These are phyloP conservation scores for Paxillus involutus DNA, from an alignment of 768 basidiomycete genomes.

Conservation along the genomic window DNA sequence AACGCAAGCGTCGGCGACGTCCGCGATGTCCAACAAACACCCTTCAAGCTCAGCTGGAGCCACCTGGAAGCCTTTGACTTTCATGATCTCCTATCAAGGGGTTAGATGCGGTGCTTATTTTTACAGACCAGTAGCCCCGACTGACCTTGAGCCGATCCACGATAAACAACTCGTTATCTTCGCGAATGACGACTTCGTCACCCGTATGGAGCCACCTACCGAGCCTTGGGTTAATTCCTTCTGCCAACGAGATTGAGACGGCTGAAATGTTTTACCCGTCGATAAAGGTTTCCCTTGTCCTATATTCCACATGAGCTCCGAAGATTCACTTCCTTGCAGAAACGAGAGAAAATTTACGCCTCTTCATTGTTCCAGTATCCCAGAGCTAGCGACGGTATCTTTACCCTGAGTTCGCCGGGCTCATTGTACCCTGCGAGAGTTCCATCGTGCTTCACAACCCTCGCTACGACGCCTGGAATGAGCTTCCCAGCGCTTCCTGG, in stretches of 20 bases:
- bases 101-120: slow-evolving; percentile 4
- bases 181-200: slow-evolving; percentile 57
- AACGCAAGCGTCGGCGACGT: slow-evolving; percentile 62
- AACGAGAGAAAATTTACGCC: slow-evolving; percentile 47
- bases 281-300: slow-evolving; percentile 67
- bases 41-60: slow-evolving; percentile 75
- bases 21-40: slow-evolving; percentile 57
- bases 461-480: slow-evolving; percentile 54
- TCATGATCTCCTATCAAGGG: slow-evolving; percentile 55
- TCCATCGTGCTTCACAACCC: slow-evolving; percentile 59
- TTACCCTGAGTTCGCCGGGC: slow-evolving; percentile 58
- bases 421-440: slow-evolving; percentile 54
- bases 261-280: slow-evolving; percentile 48
- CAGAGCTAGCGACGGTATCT: slow-evolving; percentile 37
- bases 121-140: background rate
- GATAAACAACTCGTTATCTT: slow-evolving; percentile 57
- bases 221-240: background rate
- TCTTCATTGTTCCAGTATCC: slow-evolving; percentile 54
- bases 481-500: slow-evolving; percentile 51
- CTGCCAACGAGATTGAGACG: background rate
- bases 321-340: background rate
- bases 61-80: slow-evolving; percentile 72
- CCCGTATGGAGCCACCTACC: slow-evolving; percentile 68
- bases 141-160: slow-evolving; percentile 62
- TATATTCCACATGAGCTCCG: slow-evolving; percentile 20